Base-by-base conservation (phyloP, 1,284 basidiomycete genomes). In the Heterobasidion parviporum region DNA sequence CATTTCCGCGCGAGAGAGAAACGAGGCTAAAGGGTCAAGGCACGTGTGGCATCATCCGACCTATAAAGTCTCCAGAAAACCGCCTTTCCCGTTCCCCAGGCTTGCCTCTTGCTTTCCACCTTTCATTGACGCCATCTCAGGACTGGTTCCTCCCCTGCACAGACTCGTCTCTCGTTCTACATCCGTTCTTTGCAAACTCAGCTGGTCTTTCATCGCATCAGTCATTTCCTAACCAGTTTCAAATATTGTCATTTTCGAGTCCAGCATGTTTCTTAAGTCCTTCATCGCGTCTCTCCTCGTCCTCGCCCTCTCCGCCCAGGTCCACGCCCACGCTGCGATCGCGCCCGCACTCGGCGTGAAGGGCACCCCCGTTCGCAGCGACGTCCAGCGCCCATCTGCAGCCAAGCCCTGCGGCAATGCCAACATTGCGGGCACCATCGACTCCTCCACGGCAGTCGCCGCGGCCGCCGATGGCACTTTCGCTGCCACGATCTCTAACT, bases 321-420 rank as follows among this genome's bases (percentile, higher is more conserved):
- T 65, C 32, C 62, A 68, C 50, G 78, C 74, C 1, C 80, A 82
- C 59, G 75, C 79, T 8, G 69, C 67, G 8, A 68, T 81, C 52
- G 53, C 71, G 8, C 80, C 80, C 43, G 73, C 70, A 12, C 71
- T 82, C 51, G 80, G 79, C 49, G 73, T 81, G 34, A 60, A 59
- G 7, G 75, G 75, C 12, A 68, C 68, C 0, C 67, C 71, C 20
- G 65, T 59, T 9, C 74, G 79, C 26, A 65, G 57, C 48, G 70
- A 82, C 58, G 80, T 77, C 36, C 74, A 79, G 64, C 65, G 73
- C 16, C 78, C 79, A 6, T 70, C 64, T 14, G 67, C 56, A 5
- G 64, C 59, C 3, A 62, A 61, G 36, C 74, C 74, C 0, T 82
- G 80, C 61, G 80, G 80, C 34, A 72, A 64, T 16, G 68, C 73